phyloP scores from a whole-genome alignment of 768 basidiomycete species.

The Mycena epipterygia region DNA sequence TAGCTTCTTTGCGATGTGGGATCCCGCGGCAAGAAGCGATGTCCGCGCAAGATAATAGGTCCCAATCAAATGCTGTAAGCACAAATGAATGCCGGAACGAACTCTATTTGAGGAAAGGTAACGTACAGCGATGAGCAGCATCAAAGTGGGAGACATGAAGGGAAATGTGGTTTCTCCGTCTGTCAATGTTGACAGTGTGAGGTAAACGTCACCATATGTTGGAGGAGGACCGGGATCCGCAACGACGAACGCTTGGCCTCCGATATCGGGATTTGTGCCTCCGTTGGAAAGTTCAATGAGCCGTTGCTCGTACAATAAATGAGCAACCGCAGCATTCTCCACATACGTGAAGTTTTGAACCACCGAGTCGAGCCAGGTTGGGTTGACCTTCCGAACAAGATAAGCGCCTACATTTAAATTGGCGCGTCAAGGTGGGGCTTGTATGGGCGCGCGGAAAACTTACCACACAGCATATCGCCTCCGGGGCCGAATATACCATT shows the following conservation, averaged over 20 bases:
- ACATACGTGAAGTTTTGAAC: slow-evolving; percentile 80
- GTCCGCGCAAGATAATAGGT: slow-evolving; percentile 63
- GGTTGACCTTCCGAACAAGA: slow-evolving; percentile 70
- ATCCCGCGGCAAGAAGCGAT: no score
- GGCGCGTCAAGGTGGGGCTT: no score
- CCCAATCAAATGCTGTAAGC: slow-evolving; percentile 63
- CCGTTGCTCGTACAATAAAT: slow-evolving; percentile 80
- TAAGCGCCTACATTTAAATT: slow-evolving; percentile 64
- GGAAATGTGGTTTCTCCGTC: slow-evolving; percentile 71
- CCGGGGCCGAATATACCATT: slow-evolving; percentile 84
- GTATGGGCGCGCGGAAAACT: no score
- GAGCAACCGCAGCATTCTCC: slow-evolving; percentile 81
- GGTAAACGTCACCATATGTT: slow-evolving; percentile 75
- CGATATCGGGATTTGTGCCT: slow-evolving; percentile 69
- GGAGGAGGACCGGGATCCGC: slow-evolving; percentile 75
- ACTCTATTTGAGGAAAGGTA: background rate
- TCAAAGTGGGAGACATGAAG: slow-evolving; percentile 68
- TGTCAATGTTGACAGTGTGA: slow-evolving; percentile 65
- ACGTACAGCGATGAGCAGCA: slow-evolving; percentile 67
- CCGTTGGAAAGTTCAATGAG: slow-evolving; percentile 64
- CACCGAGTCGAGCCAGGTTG: slow-evolving; percentile 70
- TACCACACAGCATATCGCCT: slow-evolving; percentile 74
- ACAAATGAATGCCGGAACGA: background rate
- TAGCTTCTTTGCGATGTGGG: slow-evolving; percentile 53
- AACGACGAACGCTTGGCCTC: slow-evolving; percentile 78